phyloP scores from a whole-genome alignment of 225 moss, liverwort and hornwort species.

The Bryoerythrophyllum caledonicum region DNA sequence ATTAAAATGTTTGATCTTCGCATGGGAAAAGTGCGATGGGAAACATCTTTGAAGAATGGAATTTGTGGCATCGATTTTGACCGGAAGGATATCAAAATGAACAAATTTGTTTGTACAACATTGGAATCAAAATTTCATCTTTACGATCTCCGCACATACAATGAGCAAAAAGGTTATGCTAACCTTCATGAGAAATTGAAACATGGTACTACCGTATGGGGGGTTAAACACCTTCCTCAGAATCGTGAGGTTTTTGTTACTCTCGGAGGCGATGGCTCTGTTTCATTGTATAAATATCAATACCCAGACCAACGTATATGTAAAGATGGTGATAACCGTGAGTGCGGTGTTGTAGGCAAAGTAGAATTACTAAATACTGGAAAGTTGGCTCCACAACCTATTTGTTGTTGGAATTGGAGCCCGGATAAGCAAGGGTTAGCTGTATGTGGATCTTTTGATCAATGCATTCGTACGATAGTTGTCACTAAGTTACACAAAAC shows the following conservation, averaged over 20 bases:
- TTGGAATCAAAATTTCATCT: slow-evolving; percentile 81
- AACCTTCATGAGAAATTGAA: slow-evolving; percentile 63
- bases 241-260: slow-evolving; percentile 84
- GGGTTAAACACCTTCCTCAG: slow-evolving; percentile 76
- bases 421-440: slow-evolving; percentile 74
- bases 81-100: slow-evolving; percentile 90
- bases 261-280: slow-evolving; percentile 82
- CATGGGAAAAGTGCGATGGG: slow-evolving; percentile 72
- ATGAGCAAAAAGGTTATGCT: slow-evolving; percentile 56
- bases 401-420: slow-evolving; percentile 86
- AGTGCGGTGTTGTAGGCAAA: slow-evolving; percentile 65
- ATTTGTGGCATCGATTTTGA: slow-evolving; percentile 97
- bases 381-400: slow-evolving; percentile 73
- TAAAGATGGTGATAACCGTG: slow-evolving; percentile 44
- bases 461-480: slow-evolving; percentile 72
- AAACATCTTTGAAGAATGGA: slow-evolving; percentile 74
- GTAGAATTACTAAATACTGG: slow-evolving; percentile 66
- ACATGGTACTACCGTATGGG: slow-evolving; percentile 86
- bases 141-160: slow-evolving; percentile 72
- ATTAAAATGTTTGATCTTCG: slow-evolving; percentile 87
- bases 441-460: slow-evolving; percentile 89
- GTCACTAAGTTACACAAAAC: slow-evolving; percentile 72
- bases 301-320: slow-evolving; percentile 68
- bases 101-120: slow-evolving; percentile 86
- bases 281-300: slow-evolving; percentile 80